phyloP scores from a whole-genome alignment of 352 stramenopile species.

The Globisporangium barbulae region DNA sequence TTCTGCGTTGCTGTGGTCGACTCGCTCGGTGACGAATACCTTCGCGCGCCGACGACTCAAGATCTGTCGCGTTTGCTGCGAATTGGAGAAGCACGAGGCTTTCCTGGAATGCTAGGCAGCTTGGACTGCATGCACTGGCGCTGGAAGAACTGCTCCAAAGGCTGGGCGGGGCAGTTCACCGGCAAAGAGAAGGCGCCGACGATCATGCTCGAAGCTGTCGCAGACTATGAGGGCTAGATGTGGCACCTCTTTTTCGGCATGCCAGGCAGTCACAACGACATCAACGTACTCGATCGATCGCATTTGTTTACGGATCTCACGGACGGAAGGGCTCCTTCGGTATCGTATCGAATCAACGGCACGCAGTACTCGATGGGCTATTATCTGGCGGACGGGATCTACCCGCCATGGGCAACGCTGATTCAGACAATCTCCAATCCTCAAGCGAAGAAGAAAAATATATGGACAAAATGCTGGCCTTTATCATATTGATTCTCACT shows the following conservation, averaged over 20 bases:
- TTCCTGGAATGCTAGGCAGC: conserved; percentile 25
- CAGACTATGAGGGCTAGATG: conserved; percentile 21
- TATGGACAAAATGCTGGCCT: no score
- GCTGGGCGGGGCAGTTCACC: conserved; percentile 12
- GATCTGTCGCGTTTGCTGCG: conserved; percentile 9
- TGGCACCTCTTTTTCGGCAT: conserved; percentile 22
- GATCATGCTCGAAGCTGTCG: conserved; percentile 14
- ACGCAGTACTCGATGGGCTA: conserved; percentile 18
- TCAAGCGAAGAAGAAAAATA: conserved; percentile 7
- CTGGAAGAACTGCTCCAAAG: conserved; percentile 29
- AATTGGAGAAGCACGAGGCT: conserved; percentile 12
- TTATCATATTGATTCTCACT: no score
- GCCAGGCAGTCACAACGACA: conserved; percentile 29
- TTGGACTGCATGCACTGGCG: conserved; percentile 26
- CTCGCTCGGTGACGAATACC: conserved; percentile 18
- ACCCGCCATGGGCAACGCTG: conserved; percentile 18
- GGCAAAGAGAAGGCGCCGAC: conserved; percentile 3
- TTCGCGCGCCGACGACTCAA: conserved; percentile 8
- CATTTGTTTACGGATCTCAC: no score
- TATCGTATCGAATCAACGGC: conserved; percentile 13
- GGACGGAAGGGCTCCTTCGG: conserved; percentile 8
- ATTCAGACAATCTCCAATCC: conserved; percentile 23
- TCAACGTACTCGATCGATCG: conserved; percentile 28
- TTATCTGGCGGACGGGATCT: conserved; percentile 28
- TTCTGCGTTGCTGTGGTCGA: conserved; percentile 13